Evolutionary conservation across 305 asterid species (phyloP).

Genomic region (Euphrasia arctica): DNA sequence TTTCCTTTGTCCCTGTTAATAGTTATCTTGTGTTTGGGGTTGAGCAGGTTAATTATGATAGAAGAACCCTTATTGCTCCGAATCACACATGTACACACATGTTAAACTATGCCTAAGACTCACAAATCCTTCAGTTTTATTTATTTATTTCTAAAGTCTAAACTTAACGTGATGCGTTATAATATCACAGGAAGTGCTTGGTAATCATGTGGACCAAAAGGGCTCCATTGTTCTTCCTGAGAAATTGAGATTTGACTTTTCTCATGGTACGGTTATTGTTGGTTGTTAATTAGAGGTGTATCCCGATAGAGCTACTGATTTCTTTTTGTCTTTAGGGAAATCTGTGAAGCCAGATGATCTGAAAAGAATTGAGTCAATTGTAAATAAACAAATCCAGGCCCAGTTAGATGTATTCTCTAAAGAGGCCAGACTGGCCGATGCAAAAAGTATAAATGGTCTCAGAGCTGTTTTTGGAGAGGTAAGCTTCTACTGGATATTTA

Average conservation of each 20-base stretch:
- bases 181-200: conserved; percentile 83
- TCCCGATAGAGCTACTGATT: conserved; percentile 21
- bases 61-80: conserved; percentile 81
- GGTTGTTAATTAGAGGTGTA: conserved; percentile 19
- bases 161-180: conserved; percentile 15
- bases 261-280: conserved; percentile 70
- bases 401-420: conserved; percentile 77
- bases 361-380: conserved; percentile 77
- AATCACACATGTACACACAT: conserved; percentile 99
- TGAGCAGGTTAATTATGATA: conserved; percentile 83
- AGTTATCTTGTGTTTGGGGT: conserved; percentile 26
- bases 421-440: conserved; percentile 71
- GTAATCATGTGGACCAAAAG: conserved; percentile 93
- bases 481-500: conserved; percentile 23
- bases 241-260: conserved; percentile 95
- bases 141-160: conserved; percentile 18
- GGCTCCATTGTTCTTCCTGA: conserved; percentile 99
- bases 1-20: conserved; percentile 21
- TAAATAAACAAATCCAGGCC: conserved; percentile 81
- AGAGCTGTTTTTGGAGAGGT: conserved; percentile 99
- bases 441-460: conserved; percentile 76
- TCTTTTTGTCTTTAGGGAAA: conserved; percentile 54
- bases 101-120: conserved; percentile 79
- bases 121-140: not conserved
- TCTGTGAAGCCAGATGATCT: conserved; percentile 92